phyloP scores from a whole-genome alignment of 2,329 filamentous ascomycete genomes.

The Aspergillus vadensis region DNA sequence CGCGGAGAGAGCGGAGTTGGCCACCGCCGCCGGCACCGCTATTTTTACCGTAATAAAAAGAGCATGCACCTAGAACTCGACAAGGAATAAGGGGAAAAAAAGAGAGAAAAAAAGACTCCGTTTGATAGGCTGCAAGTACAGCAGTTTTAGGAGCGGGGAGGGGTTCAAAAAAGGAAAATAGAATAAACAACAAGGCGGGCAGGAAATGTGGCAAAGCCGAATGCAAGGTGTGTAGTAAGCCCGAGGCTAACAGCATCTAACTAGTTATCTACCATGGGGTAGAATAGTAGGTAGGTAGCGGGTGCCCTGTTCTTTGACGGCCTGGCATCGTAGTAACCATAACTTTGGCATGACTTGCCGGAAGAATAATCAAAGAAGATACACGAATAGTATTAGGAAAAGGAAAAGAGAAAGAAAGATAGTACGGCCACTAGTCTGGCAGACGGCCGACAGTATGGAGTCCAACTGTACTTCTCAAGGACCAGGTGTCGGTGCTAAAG shows the following conservation, averaged over 20 bases:
- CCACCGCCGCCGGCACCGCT: not conserved
- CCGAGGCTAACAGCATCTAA: not conserved
- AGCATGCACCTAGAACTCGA: not conserved
- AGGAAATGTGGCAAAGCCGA: not conserved
- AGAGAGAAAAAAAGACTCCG: not conserved
- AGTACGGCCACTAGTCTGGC: slow-evolving; percentile 21
- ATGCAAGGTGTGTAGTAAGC: slow-evolving; percentile 11
- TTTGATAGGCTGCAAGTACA: not conserved
- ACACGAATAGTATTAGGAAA: slow-evolving; percentile 23
- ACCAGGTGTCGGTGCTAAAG: not conserved
- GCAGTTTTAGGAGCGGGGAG: not conserved
- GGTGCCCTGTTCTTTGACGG: not conserved
- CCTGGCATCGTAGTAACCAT: not conserved
- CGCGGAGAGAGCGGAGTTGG: not conserved
- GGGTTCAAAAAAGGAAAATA: not conserved
- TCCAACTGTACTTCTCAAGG: not conserved
- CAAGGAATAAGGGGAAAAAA: not conserved
- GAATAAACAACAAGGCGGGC: not conserved
- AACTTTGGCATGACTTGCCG: slow-evolving; percentile 11
- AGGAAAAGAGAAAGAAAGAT: slow-evolving; percentile 16
- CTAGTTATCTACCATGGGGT: slow-evolving; percentile 7
- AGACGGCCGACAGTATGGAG: slow-evolving; percentile 16
- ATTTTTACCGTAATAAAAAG: not conserved
- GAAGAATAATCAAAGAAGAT: slow-evolving; percentile 14
- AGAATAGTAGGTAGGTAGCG: not conserved